A percentile compares a stretch with the other conserved stretches of the same genome.
These are phyloP conservation scores for Metschnikowia cerradonensis DNA, from an alignment of 805 yeast species.

Conservation along the genomic window DNA sequence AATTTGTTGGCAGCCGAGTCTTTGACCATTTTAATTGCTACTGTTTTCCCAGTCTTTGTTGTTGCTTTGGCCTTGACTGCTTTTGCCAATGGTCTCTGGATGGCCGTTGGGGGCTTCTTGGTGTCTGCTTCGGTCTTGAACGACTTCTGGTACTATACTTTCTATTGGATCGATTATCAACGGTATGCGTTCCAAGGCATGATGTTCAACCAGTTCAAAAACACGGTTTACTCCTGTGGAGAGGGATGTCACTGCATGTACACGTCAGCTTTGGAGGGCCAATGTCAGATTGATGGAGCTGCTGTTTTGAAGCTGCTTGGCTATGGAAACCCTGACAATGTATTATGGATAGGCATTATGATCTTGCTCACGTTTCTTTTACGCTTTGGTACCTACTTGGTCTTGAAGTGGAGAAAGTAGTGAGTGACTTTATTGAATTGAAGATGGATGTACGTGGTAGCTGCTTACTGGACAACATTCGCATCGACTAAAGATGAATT, in stretches of 20 bases:
- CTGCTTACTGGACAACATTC: too few species aligned
- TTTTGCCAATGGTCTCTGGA: conserved; percentile 42
- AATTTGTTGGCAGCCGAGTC: conserved; percentile 41
- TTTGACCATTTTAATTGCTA: conserved; percentile 33
- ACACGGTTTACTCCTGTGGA: conserved; percentile 27
- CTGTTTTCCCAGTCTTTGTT: conserved; percentile 34
- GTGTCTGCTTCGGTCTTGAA: conserved; percentile 32
- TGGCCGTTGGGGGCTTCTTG: conserved; percentile 41
- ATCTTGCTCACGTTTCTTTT: conserved; percentile 27
- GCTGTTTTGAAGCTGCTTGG: conserved; percentile 32
- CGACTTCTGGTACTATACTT: conserved; percentile 38
- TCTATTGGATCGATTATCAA: conserved; percentile 39
- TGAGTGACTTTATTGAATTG: background rate
- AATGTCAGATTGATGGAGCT: conserved; percentile 31
- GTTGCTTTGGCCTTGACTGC: conserved; percentile 38
- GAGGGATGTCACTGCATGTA: conserved; percentile 34
- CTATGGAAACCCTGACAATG: conserved; percentile 24
- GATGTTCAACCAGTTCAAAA: conserved; percentile 38
- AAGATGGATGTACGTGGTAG: background rate
- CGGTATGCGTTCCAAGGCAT: conserved; percentile 42
- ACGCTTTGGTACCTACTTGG: conserved; percentile 25
- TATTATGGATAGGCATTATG: conserved; percentile 34
- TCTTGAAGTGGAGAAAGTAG: conserved; percentile 13
- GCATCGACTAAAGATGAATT: too few species aligned
- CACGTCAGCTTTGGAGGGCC: conserved; percentile 21